These are phyloP conservation scores for Ilyonectria destructans DNA, from an alignment of 2,329 filamentous ascomycete species.

Conservation along the genomic window DNA sequence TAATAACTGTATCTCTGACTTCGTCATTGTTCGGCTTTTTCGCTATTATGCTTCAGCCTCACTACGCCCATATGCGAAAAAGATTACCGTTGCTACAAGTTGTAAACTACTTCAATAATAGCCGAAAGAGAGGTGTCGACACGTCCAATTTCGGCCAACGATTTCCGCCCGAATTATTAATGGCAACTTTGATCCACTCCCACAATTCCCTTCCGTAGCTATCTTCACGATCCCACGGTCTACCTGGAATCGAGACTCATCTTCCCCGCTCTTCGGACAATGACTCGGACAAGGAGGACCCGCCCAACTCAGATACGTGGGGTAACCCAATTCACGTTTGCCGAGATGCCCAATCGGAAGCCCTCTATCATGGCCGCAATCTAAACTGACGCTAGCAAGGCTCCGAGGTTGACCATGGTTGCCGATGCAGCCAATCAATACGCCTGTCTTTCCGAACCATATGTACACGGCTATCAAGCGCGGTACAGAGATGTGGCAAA, in stretches of 20 bases:
- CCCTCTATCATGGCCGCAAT: not conserved
- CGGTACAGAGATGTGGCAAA: constrained; percentile 14
- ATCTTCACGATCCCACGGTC: not conserved
- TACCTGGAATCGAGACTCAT: not conserved
- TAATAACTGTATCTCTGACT: too few relatives aligned
- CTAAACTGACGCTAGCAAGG: constrained; percentile 4
- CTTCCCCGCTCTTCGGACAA: not conserved
- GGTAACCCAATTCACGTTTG: not conserved
- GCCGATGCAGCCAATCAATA: constrained; percentile 40
- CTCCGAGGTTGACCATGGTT: not conserved
- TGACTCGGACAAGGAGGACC: not conserved
- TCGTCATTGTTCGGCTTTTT: too few relatives aligned
- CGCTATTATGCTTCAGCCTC: too few relatives aligned
- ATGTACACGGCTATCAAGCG: constrained; percentile 22
- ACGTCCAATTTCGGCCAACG: not conserved
- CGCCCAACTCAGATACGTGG: not conserved
- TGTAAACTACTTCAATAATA: not conserved
- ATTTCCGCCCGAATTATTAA: not conserved
- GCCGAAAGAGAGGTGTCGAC: not conserved
- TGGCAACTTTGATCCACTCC: not conserved
- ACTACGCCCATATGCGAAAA: not conserved
- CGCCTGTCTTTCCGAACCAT: constrained; percentile 12
- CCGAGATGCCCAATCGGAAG: constrained; percentile 39
- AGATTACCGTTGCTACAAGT: not conserved
- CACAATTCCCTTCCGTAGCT: not conserved